Evolutionary conservation across 768 basidiomycete genomes (phyloP).

Genomic region (Amanita pallidorosea): DNA sequence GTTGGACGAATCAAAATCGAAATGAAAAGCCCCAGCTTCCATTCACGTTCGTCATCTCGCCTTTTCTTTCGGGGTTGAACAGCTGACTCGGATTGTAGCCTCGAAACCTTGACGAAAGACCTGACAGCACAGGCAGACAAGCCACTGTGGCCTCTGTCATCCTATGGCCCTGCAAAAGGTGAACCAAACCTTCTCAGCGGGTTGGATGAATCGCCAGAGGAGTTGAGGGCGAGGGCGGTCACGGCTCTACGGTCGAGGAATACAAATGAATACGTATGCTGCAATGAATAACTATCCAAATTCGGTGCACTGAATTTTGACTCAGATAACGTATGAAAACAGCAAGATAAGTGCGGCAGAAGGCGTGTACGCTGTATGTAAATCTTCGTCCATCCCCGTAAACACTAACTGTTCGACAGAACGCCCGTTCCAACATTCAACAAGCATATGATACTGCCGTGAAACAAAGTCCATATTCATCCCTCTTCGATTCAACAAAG

Average conservation of each 20-base stretch:
- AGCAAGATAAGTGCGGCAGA: constrained; percentile 44
- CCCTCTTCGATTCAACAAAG: constrained; percentile 7
- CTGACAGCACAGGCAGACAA: constrained; percentile 50
- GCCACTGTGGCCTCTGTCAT: constrained; percentile 72
- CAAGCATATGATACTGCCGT: constrained; percentile 44
- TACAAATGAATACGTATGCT: constrained; percentile 60
- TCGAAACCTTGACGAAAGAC: constrained; percentile 54
- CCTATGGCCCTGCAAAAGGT: constrained; percentile 66
- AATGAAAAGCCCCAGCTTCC: constrained; percentile 16
- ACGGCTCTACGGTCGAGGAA: constrained; percentile 44
- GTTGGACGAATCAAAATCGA: constrained; percentile 23
- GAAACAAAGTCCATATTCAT: constrained; percentile 24
- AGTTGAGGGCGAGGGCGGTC: constrained; percentile 59
- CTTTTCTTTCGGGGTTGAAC: neutral
- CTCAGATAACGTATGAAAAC: constrained; percentile 41
- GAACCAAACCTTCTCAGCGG: constrained; percentile 57
- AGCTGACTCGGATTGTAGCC: constrained; percentile 24
- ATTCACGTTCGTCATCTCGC: constrained; percentile 25
- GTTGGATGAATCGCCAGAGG: constrained; percentile 69
- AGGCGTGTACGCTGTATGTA: constrained; percentile 28
- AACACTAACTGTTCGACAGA: constrained; percentile 16
- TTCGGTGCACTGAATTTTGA: neutral
- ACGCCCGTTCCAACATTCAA: constrained; percentile 35
- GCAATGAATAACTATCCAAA: neutral
- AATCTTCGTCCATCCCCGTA: neutral